Base-by-base conservation (phyloP, 2,329 filamentous ascomycete species). In the Pseudogymnoascus sp. region DNA sequence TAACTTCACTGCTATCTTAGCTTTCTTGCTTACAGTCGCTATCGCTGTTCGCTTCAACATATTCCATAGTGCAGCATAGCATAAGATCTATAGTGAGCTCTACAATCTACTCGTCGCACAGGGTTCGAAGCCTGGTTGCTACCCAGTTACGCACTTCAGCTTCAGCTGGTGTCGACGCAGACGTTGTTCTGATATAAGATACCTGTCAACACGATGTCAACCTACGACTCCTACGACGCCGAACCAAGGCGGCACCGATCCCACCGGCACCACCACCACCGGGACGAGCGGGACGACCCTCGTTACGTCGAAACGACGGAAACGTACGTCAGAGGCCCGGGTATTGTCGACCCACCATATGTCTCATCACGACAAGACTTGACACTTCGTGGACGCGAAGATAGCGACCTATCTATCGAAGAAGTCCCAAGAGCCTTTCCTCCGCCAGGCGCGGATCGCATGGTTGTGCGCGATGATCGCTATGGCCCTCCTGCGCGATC, bases 351-450 rank as follows among this genome's bases (percentile, higher is more conserved):
- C 33, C 63, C 70, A 59, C 66, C 71, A 39, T 26, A 39, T 29
- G 71, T 72, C 59, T 64, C 64, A 24, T 59, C 64, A 15, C 77
- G 80, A 66, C 81, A 84, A 44, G 83, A 85, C 41, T 76, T 87
- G 6, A 75, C 86, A 10, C 81, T 82, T 36, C 78, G 82, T 26
- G 72, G 77, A 58, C 86, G 88, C 66, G 87, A 92, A 71, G 87
- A 91, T 69, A 92, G 87, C 73, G 86, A 87, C 50, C 77, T 87
- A 26, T 86, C 86, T 2, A 75, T 95, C 71, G 92, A 96, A 75
- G 90, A 95, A 75, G 85, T 95, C 63, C 84, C 85, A 66, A 86
- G 91, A 67, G 89, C 95, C 68, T 96, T 95, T 69, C 90, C 90
- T 33, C 89, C 90, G 5, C 87, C 86, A 5, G 85, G 70, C 11